Evolutionary conservation across 176 grass and related monocot species (phyloP).

Genomic region (Oryza glumipatula): DNA sequence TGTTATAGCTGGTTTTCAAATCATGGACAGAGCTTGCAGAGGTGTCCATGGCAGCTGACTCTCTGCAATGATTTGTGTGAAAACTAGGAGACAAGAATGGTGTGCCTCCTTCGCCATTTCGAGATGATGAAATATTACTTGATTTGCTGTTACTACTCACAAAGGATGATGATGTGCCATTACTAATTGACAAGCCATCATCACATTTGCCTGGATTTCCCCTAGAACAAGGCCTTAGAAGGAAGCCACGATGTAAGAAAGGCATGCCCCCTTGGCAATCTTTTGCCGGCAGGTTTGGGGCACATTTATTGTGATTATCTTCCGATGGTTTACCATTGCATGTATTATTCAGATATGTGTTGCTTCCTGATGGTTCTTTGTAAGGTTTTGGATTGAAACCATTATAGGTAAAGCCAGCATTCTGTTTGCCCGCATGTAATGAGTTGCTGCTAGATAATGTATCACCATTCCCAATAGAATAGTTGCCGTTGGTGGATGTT

Average conservation of each 20-base stretch:
- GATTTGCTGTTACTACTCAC: conserved; percentile 35
- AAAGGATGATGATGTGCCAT: conserved; percentile 40
- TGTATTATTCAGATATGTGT: conserved; percentile 27
- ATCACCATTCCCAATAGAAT: conserved; percentile 15
- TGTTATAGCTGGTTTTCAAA: conserved; percentile 4
- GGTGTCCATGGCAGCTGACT: not conserved
- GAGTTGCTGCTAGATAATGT: conserved; percentile 13
- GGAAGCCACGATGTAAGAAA: conserved; percentile 45
- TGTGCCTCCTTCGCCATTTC: conserved; percentile 19
- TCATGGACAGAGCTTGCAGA: conserved; percentile 19
- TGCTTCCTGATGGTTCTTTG: conserved; percentile 39
- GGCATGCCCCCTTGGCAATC: conserved; percentile 48
- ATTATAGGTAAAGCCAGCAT: conserved; percentile 36
- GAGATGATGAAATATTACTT: conserved; percentile 27
- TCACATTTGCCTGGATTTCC: conserved; percentile 30
- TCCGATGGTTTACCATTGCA: conserved; percentile 18
- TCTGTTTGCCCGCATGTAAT: conserved; percentile 24
- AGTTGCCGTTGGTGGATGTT: conserved; percentile 19
- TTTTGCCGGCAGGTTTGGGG: not conserved
- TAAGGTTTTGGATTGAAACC: conserved; percentile 53
- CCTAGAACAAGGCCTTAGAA: conserved; percentile 33
- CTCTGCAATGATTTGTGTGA: conserved; percentile 18
- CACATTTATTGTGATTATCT: not conserved
- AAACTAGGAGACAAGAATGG: conserved; percentile 30
- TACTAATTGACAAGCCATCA: conserved; percentile 36